Evolutionary conservation across 2,329 filamentous ascomycete species (phyloP), one percentile per base, ranked within the genome.

Genomic region (Neofusicoccum sp.): DNA sequence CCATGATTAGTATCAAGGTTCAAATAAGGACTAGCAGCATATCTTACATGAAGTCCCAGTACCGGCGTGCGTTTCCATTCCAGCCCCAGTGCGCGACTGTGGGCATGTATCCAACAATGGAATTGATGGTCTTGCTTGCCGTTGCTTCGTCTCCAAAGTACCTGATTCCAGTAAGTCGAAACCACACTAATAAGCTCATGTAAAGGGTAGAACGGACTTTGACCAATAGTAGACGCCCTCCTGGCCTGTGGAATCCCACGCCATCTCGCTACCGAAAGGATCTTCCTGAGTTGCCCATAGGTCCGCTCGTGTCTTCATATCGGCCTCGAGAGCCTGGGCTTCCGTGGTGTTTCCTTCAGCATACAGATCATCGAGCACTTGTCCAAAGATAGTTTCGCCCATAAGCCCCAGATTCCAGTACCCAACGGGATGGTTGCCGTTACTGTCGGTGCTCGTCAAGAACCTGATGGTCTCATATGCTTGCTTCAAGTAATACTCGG

Each of bases 231-330:
- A 86, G 0, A 86, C 81, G 0, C 84, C 84, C 67, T 87, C 84
- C 63, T 87, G 84, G 0, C 82, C 84, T 0, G 84, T 86, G 0
- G 80, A 85, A 61, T 87, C 84, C 84, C 84, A 87, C 0, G 83
- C 80, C 82, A 84, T 84, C 67, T 86, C 84, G 54, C 82, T 85
- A 0, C 83, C 84, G 62, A 80, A 87, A 0, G 84, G 84, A 4
- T 82, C 79, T 6, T 76, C 75, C 56, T 81, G 71, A 0, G 71
- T 72, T n/a, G 80, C 69, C 84, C 84, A 87, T 1, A 71, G 66
- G 3, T 75, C 63, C 1, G 83, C 81, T 1, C 84, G 77, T 3
- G 69, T 69, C 12, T 73, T 75, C 83, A 86, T 85, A 0, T 72
- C 70, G 0, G 67, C 65, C 47, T 79, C 76, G 2, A 86, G 64